Conservation (phyloP, 1,284 basidiomycete species). For the Ustilago esculenta region DNA sequence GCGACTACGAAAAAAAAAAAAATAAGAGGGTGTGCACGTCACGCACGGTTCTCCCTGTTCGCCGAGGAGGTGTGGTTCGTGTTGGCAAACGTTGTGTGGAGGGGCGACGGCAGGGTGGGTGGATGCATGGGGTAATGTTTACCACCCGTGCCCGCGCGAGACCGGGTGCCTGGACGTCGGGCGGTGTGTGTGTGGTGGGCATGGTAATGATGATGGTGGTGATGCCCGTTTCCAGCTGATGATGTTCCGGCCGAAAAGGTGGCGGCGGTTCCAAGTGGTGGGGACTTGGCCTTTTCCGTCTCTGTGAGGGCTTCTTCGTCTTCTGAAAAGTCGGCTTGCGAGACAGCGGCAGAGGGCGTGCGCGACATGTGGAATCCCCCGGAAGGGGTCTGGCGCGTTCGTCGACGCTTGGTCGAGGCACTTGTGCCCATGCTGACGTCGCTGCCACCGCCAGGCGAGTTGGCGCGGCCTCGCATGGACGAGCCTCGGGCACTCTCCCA, state of each 20-base stretch:
- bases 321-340: constrained; percentile 21
- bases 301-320: constrained; percentile 44
- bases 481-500: constrained; percentile 48
- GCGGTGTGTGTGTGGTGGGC: constrained; percentile 9
- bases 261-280: constrained; percentile 5
- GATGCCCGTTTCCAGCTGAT: not conserved
- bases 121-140: constrained; percentile 46
- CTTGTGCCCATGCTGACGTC: constrained; percentile 51
- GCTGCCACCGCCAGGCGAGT: constrained; percentile 39
- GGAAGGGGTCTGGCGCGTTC: constrained; percentile 22
- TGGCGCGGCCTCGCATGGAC: constrained; percentile 35
- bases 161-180: constrained; percentile 19
- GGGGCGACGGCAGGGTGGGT: constrained; percentile 20
- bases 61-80: too few species aligned
- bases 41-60: not conserved
- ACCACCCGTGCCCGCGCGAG: constrained; percentile 29
- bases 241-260: constrained; percentile 10
- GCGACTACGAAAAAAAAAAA: not conserved
- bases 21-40: not conserved
- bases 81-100: constrained; percentile 36
- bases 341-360: constrained; percentile 24
- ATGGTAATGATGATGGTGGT: constrained; percentile 6
- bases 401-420: constrained; percentile 46
- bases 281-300: constrained; percentile 33
- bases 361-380: constrained; percentile 43